Evolutionary conservation across 2,329 filamentous ascomycete genomes (phyloP), one percentile per base, ranked within the genome.

Genomic region (Trichoderma afroharzianum): DNA sequence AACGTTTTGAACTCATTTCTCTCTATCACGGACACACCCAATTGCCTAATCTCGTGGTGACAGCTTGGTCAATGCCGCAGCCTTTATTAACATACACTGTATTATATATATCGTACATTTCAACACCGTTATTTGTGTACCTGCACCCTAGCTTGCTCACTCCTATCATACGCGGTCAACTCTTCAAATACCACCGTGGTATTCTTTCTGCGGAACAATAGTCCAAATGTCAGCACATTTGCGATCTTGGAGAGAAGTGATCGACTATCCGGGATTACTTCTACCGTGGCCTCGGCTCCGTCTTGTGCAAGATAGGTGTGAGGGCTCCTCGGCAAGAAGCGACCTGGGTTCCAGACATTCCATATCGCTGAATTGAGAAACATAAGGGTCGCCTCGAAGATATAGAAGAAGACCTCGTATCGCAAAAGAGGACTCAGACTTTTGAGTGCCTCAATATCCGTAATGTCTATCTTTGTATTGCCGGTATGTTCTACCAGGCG

Each of bases 341-440:
- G 63, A 36, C 63, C 63, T 55, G 63, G n/a, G n/a, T 64, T 64
- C 63, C 63, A 64, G 33, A 64, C 3, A 26, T 64, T 64, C 63
- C 63, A 64, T 18, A 64, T 21, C 7, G 24, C 7, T 0, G 63
- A 64, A 7, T 64, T 64, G 28, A 64, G 63, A 55, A 64, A 47
- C 63, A 64, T 64, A 33, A 64, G 63, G n/a, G 43, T n/a, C 1
- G 63, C 63, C 30, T 64, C 63, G 1, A 64, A 64, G 1, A 64
- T 53, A 12, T 64, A 64, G 28, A 64, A 64, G 43, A 53, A 64
- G 28, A 64, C 63, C 5, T 64, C 63, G 28, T 64, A 64, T 18
- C 63, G 63, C 28, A 64, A 55, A 26, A 64, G 43, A 26, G 63
- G 63, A 4, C 47, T 64, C 14, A 64, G 6, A 24, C 33, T 14